Conservation (phyloP, 2,329 filamentous ascomycete species). For the Fonsecaea monophora region DNA sequence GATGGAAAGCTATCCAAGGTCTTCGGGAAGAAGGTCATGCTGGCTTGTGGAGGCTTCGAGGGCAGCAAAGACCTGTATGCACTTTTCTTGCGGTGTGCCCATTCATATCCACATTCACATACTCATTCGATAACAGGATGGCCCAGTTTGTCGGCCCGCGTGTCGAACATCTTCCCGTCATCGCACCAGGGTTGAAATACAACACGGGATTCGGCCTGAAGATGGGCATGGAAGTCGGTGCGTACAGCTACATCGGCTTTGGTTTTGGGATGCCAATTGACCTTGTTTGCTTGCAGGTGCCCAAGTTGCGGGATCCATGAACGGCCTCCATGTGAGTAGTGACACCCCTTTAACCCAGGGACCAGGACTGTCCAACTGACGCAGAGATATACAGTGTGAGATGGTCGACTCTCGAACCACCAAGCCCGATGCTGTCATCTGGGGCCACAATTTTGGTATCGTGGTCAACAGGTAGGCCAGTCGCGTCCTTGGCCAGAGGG, state of each 20-base stretch:
- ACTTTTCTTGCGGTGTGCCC: too few species aligned
- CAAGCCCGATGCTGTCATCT: slow-evolving; percentile 51
- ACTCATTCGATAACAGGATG: background rate
- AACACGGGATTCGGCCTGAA: slow-evolving; percentile 50
- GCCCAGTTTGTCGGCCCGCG: slow-evolving; percentile 47
- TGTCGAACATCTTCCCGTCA: slow-evolving; percentile 49
- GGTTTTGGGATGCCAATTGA: slow-evolving; percentile 10
- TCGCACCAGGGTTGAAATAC: slow-evolving; percentile 51
- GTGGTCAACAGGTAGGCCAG: slow-evolving; percentile 45
- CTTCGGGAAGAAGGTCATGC: slow-evolving; percentile 44
- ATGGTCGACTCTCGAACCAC: slow-evolving; percentile 51
- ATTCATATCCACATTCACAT: too few species aligned
- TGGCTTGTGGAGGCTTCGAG: slow-evolving; percentile 52
- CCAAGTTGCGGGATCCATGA: too few species aligned
- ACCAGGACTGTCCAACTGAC: too few species aligned
- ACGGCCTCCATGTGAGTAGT: too few species aligned
- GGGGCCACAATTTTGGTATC: slow-evolving; percentile 53
- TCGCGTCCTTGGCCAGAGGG: too few species aligned
- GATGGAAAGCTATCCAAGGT: slow-evolving; percentile 43
- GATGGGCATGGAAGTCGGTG: slow-evolving; percentile 52
- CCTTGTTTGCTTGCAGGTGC: too few species aligned
- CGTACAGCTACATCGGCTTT: slow-evolving; percentile 49
- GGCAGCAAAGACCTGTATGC: slow-evolving; percentile 49
- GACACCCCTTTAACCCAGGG: too few species aligned
- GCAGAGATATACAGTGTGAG: slow-evolving; percentile 39